Evolutionary conservation across 176 grass and related monocot genomes (phyloP).

Genomic region (Guadua angustifolia): DNA sequence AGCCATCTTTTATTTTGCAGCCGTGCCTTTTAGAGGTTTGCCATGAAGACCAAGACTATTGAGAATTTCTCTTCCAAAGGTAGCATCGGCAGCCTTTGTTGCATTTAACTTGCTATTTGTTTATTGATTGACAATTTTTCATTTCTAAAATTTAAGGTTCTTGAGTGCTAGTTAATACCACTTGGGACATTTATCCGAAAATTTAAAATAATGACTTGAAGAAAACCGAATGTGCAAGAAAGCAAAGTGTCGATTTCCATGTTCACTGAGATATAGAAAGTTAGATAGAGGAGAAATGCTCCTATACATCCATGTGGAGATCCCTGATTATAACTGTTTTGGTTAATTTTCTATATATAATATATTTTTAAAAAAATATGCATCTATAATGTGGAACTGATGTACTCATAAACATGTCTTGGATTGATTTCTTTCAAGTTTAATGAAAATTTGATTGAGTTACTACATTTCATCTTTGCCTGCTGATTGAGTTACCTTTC

Average conservation of each 20-base stretch:
- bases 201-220: no score
- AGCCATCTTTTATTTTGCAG: no score
- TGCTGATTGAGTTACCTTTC: no score
- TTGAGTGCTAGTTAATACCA: no score
- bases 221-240: conserved; percentile 1
- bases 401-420: conserved; percentile 2
- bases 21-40: no score
- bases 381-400: background rate
- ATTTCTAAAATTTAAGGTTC: no score
- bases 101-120: no score
- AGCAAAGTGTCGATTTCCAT: background rate
- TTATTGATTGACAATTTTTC: no score
- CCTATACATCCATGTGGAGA: background rate
- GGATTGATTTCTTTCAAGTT: conserved; percentile 2
- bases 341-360: background rate
- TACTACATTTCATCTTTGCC: background rate
- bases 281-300: background rate
- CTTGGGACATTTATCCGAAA: no score
- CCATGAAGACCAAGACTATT: no score
- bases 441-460: conserved; percentile 4
- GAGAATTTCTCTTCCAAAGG: no score
- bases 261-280: background rate
- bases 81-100: no score
- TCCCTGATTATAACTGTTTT: conserved; percentile 1
- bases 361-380: background rate